Evolutionary conservation across 768 basidiomycete species (phyloP), one percentile per base, ranked within the genome.

Genomic region (Phylloporus scabripes): DNA sequence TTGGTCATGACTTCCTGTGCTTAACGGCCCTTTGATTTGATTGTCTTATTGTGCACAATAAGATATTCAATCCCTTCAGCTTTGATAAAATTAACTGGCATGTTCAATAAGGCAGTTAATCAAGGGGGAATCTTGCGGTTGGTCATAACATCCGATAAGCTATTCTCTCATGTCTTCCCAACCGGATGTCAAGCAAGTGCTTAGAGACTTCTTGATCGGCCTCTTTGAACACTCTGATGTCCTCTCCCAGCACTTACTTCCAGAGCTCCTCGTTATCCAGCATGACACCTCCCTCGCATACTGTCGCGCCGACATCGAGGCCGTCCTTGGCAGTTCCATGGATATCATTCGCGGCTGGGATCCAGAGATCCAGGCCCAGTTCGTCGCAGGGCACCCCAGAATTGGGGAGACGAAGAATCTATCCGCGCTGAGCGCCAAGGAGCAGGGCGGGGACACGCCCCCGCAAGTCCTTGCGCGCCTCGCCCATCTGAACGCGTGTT

Each of bases 381-480:
- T 96, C 61, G 75, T 95, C 52, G 78, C 75, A 5, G 92, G 83
- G 3, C 93, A 95, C 70, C 93, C 93, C 31, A 79, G 91, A 51
- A 95, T 95, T 40, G 93, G 93, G 33, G 90, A 90, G 67, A 79
- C 74, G 51, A 82, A 79, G 60, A 82, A 82, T 36, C 74, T 94
- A 11, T 89, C 87, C 0, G 76, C 66, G 39, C 73, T 92, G 41
- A 92, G 89, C 65, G 81, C 82, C 23, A 81, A 76, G 42, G 93
- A 96, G 68, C 93, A 95, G 65, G 83, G 80, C 11, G 75, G 74
- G 21, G 58, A 55, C 1, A 55, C 54, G 23, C 61, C 83, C 6
- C 83, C 87, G 23, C 82, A 82, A 50, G 83, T 93, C 32, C 72
- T 95, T 18, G 77, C 70, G 6, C 80, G 89, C 8, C 76, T 96